A percentile compares a stretch with the other conserved stretches of the same genome.
phyloP scores from a whole-genome alignment of 2,329 filamentous ascomycete genomes.

The Apiospora saccharicola region DNA sequence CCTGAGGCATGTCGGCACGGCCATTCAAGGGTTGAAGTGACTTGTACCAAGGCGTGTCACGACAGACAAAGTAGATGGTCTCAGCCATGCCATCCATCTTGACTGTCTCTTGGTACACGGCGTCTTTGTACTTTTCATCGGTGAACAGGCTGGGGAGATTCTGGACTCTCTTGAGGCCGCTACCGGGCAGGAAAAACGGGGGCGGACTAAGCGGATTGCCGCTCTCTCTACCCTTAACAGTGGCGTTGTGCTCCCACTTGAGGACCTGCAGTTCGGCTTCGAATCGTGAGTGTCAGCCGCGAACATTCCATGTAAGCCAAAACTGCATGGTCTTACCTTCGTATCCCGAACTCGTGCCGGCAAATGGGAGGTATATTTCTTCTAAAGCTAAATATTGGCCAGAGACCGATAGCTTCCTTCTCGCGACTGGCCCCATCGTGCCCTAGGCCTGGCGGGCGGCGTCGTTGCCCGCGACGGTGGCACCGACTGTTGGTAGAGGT shows the following conservation, averaged over 20 bases:
- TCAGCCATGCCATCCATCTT: conserved; percentile 50
- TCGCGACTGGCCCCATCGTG: too few species aligned
- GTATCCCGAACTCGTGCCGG: too few species aligned
- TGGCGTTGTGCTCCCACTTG: conserved; percentile 36
- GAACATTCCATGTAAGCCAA: too few species aligned
- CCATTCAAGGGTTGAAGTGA: conserved; percentile 30
- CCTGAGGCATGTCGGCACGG: conserved; percentile 33
- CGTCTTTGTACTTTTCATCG: conserved; percentile 28
- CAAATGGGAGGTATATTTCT: too few species aligned
- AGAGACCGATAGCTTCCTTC: too few species aligned
- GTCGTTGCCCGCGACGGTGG: too few species aligned
- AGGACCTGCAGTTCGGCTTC: conserved; percentile 36
- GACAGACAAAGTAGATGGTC: conserved; percentile 50
- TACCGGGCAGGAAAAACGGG: conserved; percentile 36
- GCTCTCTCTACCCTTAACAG: background rate
- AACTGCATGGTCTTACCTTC: too few species aligned
- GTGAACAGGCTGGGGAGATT: conserved; percentile 33
- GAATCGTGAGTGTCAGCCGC: conserved; percentile 28
- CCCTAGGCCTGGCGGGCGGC: too few species aligned
- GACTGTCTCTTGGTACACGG: conserved; percentile 45
- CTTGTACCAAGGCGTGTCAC: too few species aligned
- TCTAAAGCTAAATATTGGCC: too few species aligned
- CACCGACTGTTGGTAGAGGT: too few species aligned
- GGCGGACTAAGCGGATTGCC: conserved; percentile 28
- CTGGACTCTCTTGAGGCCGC: conserved; percentile 36